Percentiles rank a stretch among this genome's conserved stretches.
phyloP scores from a whole-genome alignment of 2,329 filamentous ascomycete genomes.

The Colletotrichum paranaense region DNA sequence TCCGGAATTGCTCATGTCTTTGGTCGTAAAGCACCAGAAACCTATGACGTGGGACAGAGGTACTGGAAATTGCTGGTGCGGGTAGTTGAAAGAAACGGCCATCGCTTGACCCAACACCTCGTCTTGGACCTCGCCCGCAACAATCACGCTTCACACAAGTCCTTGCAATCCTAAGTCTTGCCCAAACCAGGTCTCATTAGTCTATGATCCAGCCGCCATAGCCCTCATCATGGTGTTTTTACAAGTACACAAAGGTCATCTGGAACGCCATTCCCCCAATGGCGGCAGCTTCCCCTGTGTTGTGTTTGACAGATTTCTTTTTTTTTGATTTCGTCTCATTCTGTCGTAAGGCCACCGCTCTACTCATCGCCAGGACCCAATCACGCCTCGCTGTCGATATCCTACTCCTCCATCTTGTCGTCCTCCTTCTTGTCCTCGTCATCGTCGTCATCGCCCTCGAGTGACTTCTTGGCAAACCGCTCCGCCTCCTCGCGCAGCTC shows the following conservation, averaged over 20 bases:
- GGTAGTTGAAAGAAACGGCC: neutral
- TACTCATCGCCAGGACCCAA: neutral
- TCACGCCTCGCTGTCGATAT: neutral
- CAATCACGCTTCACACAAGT: neutral
- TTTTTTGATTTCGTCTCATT: constrained; percentile 23
- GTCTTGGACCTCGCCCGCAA: neutral
- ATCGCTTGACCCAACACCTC: neutral
- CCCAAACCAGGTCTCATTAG: constrained; percentile 33
- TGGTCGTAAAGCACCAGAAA: neutral
- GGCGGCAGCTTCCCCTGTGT: neutral
- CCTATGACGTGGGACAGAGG: neutral
- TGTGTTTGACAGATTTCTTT: constrained; percentile 25
- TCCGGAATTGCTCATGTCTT: neutral
- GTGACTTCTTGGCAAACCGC: constrained; percentile 87
- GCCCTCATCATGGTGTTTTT: constrained; percentile 37
- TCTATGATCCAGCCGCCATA: constrained; percentile 38
- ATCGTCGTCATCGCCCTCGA: constrained; percentile 89
- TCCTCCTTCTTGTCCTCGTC: constrained; percentile 67
- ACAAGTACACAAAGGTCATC: constrained; percentile 33
- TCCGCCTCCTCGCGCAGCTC: constrained; percentile 92
- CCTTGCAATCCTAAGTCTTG: neutral
- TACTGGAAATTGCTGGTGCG: neutral
- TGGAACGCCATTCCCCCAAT: neutral
- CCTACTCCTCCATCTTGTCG: constrained; percentile 92
- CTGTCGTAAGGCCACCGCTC: constrained; percentile 10